Evolutionary conservation across 768 basidiomycete species (phyloP).

Genomic region (Lentinula detonsa): DNA sequence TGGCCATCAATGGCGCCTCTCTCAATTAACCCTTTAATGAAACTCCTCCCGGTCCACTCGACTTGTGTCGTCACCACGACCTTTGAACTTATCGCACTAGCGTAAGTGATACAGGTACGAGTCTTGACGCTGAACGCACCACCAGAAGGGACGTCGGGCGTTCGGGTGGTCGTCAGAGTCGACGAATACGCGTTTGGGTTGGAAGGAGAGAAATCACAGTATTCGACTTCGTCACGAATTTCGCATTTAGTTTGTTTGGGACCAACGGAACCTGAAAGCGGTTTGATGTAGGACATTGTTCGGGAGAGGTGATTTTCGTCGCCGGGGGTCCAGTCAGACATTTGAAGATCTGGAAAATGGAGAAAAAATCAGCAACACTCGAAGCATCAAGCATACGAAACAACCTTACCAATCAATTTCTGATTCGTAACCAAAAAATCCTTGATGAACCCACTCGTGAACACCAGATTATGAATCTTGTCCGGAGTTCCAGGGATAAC

Average conservation of each 20-base stretch:
- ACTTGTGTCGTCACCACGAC: slow-evolving; percentile 87
- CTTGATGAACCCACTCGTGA: slow-evolving; percentile 92
- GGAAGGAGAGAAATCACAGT: slow-evolving; percentile 51
- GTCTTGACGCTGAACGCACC: slow-evolving; percentile 93
- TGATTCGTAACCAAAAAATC: slow-evolving; percentile 89
- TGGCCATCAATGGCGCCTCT: slow-evolving; percentile 89
- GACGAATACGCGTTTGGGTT: slow-evolving; percentile 62
- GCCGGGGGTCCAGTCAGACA: slow-evolving; percentile 87
- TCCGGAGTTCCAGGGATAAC: slow-evolving; percentile 89
- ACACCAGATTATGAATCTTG: slow-evolving; percentile 93
- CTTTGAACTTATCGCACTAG: slow-evolving; percentile 65
- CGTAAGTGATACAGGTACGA: slow-evolving; percentile 93
- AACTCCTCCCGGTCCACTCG: slow-evolving; percentile 95
- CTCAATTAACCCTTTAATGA: slow-evolving; percentile 97
- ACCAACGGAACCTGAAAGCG: slow-evolving; percentile 79
- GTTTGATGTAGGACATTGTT: slow-evolving; percentile 97
- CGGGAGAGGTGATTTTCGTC: slow-evolving; percentile 61
- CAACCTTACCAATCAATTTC: slow-evolving; percentile 70
- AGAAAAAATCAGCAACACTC: background rate
- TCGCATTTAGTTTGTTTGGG: slow-evolving; percentile 97
- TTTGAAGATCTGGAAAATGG: slow-evolving; percentile 74
- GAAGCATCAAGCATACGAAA: background rate
- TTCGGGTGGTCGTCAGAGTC: slow-evolving; percentile 84
- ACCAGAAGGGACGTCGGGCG: slow-evolving; percentile 94
- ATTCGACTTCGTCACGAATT: slow-evolving; percentile 77